These are phyloP conservation scores for Platanus orientalis DNA, from an alignment of 164 flowering plant species.

Conservation along the genomic window DNA sequence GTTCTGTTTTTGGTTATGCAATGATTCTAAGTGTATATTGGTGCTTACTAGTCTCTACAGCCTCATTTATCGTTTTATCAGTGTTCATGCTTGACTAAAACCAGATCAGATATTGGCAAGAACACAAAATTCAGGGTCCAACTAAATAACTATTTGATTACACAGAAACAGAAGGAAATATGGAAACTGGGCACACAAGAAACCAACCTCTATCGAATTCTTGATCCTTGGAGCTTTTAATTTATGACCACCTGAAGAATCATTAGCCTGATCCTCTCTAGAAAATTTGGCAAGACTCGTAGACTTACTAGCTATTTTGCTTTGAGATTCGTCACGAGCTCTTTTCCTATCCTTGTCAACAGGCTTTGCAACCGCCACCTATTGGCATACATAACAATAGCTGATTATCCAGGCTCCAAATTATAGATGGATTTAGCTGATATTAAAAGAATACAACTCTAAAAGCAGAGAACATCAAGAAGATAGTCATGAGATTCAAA, in stretches of 20 bases:
- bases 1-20: no score
- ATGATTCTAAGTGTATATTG: no score
- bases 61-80: no score
- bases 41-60: no score
- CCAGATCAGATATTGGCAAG: no score
- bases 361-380: constrained; percentile 46
- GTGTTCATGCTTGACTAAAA: no score
- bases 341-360: constrained; percentile 33
- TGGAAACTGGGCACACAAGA: neutral
- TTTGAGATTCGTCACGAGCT: constrained; percentile 27
- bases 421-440: neutral
- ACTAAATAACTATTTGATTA: no score
- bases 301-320: constrained; percentile 11
- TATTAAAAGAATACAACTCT: no score
- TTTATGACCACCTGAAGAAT: constrained; percentile 8
- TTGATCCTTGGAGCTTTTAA: constrained; percentile 12
- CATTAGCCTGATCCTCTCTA: constrained; percentile 5
- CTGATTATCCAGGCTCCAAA: neutral
- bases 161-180: no score
- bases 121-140: neutral
- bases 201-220: constrained; percentile 17
- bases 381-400: neutral
- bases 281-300: constrained; percentile 16
- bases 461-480: no score
- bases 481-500: no score